Evolutionary conservation across 805 yeast species (phyloP).

Genomic region (Ogataea paradorogensis): DNA sequence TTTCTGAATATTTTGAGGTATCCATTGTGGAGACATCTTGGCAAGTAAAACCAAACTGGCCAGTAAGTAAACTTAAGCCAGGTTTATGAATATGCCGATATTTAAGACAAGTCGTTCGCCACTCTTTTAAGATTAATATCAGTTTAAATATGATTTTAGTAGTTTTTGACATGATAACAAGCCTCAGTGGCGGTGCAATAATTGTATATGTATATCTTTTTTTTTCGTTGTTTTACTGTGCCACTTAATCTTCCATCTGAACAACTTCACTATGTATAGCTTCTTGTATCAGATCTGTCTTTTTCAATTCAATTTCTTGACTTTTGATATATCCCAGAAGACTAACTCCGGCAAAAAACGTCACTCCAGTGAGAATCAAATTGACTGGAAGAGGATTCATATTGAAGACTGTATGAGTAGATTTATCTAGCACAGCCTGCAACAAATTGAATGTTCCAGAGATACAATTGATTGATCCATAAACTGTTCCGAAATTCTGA

Average conservation of each 20-base stretch:
- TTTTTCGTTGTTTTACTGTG: too few species aligned
- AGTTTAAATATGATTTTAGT: background rate
- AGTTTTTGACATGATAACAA: conserved; percentile 17
- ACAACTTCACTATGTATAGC: conserved; percentile 57
- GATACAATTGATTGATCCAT: conserved; percentile 79
- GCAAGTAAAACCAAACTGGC: background rate
- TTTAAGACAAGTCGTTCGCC: conserved; percentile 4
- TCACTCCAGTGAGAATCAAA: conserved; percentile 47
- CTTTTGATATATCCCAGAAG: conserved; percentile 43
- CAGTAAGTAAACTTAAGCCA: background rate
- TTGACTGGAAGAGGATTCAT: conserved; percentile 85
- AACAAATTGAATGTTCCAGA: conserved; percentile 78
- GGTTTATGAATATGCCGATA: background rate
- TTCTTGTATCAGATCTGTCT: conserved; percentile 56
- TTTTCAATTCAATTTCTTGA: conserved; percentile 42
- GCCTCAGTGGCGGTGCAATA: conserved; percentile 12
- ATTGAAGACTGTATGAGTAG: conserved; percentile 64
- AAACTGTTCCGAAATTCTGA: conserved; percentile 86
- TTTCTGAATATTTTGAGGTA: conserved; percentile 83
- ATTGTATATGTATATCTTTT: too few species aligned
- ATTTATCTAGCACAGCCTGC: conserved; percentile 65
- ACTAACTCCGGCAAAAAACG: conserved; percentile 48
- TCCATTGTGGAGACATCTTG: conserved; percentile 50
- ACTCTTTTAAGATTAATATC: conserved; percentile 2
- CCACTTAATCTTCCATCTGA: conserved; percentile 37